Evolutionary conservation across 345 rosid species (phyloP).

Genomic region (Boechera retrofracta): DNA sequence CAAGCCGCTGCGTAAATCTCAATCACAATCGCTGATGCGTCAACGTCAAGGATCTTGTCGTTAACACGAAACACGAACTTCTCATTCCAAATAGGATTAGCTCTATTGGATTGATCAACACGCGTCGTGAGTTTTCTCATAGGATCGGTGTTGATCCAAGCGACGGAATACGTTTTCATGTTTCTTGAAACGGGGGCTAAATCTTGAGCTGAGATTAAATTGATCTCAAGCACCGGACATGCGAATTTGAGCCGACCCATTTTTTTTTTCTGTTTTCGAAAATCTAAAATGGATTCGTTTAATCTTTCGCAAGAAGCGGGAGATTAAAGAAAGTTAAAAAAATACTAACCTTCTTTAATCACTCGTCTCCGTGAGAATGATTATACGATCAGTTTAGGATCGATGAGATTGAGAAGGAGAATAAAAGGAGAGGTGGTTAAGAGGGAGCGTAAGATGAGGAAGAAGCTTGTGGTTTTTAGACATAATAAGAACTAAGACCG

Average conservation of each 20-base stretch:
- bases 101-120: constrained; percentile 67
- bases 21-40: constrained; percentile 63
- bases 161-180: constrained; percentile 87
- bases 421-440: constrained; percentile 34
- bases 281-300: constrained; percentile 20
- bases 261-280: background rate
- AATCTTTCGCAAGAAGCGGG: constrained; percentile 27
- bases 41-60: constrained; percentile 61
- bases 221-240: constrained; percentile 75
- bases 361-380: constrained; percentile 31
- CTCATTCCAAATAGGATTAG: constrained; percentile 87
- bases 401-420: constrained; percentile 27
- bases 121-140: constrained; percentile 71
- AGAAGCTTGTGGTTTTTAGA: constrained; percentile 39
- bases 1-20: constrained; percentile 91
- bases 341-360: background rate
- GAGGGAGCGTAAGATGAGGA: constrained; percentile 41
- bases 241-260: constrained; percentile 48
- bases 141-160: constrained; percentile 73
- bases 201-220: constrained; percentile 78
- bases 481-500: constrained; percentile 36
- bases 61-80: constrained; percentile 81
- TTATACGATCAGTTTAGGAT: constrained; percentile 19
- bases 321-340: constrained; percentile 13
- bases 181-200: constrained; percentile 67